These are phyloP conservation scores for Fraxinus nigra DNA, from an alignment of 305 asterid genomes.

Conservation along the genomic window DNA sequence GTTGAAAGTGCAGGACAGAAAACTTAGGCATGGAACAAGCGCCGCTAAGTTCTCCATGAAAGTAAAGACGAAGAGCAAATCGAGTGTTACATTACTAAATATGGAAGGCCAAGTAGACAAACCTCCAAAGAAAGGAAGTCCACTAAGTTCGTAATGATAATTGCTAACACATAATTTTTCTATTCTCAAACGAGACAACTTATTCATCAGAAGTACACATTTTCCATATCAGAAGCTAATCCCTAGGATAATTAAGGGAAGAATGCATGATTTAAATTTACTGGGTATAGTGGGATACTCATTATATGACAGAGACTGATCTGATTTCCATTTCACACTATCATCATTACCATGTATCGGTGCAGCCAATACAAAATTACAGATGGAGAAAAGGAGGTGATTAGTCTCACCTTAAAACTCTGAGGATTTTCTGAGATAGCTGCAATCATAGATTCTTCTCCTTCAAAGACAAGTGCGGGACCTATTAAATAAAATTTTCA, in stretches of 20 bases:
- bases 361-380: neutral
- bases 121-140: neutral
- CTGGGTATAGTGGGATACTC: neutral
- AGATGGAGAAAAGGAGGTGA: neutral
- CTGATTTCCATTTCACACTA: neutral
- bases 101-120: neutral
- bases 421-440: conserved; percentile 81
- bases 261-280: neutral
- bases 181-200: neutral
- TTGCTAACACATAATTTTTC: neutral
- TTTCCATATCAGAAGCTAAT: neutral
- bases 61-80: neutral
- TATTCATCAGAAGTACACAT: neutral
- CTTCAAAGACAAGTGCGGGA: conserved; percentile 93
- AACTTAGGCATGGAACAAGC: neutral
- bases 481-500: conserved; percentile 38
- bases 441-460: conserved; percentile 87
- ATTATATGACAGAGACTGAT: neutral
- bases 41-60: neutral
- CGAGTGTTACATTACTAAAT: neutral
- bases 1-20: neutral
- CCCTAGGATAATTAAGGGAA: neutral
- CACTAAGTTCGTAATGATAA: neutral
- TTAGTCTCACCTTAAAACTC: conserved; percentile 60
- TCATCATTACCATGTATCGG: neutral